Conservation (phyloP, 768 basidiomycete species). For the Pseudohyphozyma bogoriensis region DNA sequence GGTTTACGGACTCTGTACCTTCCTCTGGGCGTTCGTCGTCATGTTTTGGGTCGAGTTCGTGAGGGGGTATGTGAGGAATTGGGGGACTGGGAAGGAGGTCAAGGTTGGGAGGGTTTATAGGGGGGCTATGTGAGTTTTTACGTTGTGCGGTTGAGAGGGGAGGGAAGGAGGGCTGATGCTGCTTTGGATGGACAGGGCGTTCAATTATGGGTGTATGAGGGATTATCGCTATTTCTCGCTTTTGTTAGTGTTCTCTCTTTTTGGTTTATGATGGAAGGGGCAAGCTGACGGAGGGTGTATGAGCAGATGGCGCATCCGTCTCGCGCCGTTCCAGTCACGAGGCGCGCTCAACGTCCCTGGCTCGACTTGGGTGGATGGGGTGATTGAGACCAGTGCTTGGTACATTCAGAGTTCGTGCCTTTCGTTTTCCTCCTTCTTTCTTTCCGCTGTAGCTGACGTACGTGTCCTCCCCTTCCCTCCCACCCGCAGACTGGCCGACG, state of each 20-base stretch:
- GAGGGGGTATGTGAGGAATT: neutral
- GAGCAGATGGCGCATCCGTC: conserved; percentile 6
- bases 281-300: neutral
- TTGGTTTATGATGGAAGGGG: too few species aligned
- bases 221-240: conserved; percentile 16
- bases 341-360: conserved; percentile 4
- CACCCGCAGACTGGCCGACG: conserved; percentile 22
- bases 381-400: conserved; percentile 9
- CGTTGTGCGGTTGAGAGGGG: neutral
- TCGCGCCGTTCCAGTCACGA: conserved; percentile 3
- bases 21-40: conserved; percentile 7
- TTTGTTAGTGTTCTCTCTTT: neutral
- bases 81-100: conserved; percentile 5
- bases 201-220: conserved; percentile 11
- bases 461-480: too few species aligned
- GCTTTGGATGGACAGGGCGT: neutral
- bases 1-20: conserved; percentile 13
- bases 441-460: neutral
- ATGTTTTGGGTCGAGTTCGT: conserved; percentile 4
- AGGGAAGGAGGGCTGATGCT: neutral
- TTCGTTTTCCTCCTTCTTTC: too few species aligned
- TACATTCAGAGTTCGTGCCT: conserved; percentile 16
- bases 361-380: conserved; percentile 3
- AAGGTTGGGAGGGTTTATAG: conserved; percentile 20
- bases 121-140: conserved; percentile 12